A percentile compares a stretch with the other conserved stretches of the same genome.
Evolutionary conservation across 2,329 filamentous ascomycete genomes (phyloP).

Genomic region (Whalleya microplaca): DNA sequence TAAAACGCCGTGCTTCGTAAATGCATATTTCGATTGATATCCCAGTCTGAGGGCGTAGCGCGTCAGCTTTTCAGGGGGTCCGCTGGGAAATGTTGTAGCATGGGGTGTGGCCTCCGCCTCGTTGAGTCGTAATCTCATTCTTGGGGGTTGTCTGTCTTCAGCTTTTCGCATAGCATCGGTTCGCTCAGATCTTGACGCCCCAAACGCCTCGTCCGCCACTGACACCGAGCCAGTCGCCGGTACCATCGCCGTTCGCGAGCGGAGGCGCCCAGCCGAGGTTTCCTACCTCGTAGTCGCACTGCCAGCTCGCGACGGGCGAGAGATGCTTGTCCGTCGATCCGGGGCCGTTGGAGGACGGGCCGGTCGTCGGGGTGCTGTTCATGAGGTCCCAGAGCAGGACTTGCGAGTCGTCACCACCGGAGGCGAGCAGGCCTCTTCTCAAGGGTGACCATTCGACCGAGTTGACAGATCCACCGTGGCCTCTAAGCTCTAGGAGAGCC

Average conservation of each 20-base stretch:
- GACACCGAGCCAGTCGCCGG: conserved; percentile 83
- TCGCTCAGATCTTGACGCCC: conserved; percentile 60
- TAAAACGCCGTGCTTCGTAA: conserved; percentile 28
- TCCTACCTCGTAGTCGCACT: conserved; percentile 84
- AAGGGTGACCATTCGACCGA: conserved; percentile 95
- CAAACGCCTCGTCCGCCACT: conserved; percentile 80
- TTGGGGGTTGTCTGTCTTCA: not conserved
- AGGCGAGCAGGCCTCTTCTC: conserved; percentile 84
- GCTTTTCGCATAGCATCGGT: not conserved
- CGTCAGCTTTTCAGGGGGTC: conserved; percentile 34
- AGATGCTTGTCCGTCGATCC: conserved; percentile 60
- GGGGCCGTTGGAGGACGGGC: conserved; percentile 52
- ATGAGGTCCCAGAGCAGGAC: conserved; percentile 94
- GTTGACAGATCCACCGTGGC: conserved; percentile 84
- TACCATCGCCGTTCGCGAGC: conserved; percentile 63
- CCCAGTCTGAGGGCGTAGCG: conserved; percentile 16
- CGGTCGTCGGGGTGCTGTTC: conserved; percentile 59
- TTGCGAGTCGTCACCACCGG: conserved; percentile 87
- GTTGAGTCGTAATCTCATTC: not conserved
- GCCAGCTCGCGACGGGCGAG: conserved; percentile 76
- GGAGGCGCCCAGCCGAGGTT: conserved; percentile 86
- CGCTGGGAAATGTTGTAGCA: conserved; percentile 12
- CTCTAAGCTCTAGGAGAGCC: conserved; percentile 88
- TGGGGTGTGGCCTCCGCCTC: not conserved
- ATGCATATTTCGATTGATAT: conserved; percentile 17